Conservation (phyloP, 331 rosid species). For the Acacia pycnantha region DNA sequence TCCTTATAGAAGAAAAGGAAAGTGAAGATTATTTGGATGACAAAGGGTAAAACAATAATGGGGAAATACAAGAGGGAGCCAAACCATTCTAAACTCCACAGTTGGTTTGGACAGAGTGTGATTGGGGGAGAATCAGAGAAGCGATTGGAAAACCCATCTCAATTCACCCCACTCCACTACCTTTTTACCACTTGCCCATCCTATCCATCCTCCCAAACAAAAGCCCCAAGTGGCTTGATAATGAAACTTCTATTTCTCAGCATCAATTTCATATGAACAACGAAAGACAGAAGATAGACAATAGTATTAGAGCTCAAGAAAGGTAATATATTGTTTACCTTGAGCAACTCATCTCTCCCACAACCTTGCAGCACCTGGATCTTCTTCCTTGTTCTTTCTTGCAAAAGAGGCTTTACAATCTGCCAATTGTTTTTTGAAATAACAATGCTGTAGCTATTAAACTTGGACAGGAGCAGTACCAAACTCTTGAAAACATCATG, state of each 20-base stretch:
- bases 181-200: neutral
- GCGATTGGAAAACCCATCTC: neutral
- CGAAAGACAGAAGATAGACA: neutral
- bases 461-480: slow-evolving; percentile 8
- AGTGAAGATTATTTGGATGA: neutral
- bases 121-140: neutral
- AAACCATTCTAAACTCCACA: neutral
- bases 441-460: neutral
- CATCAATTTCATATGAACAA: neutral
- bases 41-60: neutral
- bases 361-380: slow-evolving; percentile 86
- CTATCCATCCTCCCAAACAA: neutral
- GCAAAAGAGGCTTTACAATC: slow-evolving; percentile 96
- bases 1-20: neutral
- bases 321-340: slow-evolving; percentile 43
- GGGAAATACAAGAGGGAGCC: neutral
- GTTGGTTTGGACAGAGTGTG: neutral
- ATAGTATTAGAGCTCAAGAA: neutral
- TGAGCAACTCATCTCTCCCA: slow-evolving; percentile 88
- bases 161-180: neutral
- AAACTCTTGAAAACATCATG: neutral
- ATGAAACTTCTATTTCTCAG: neutral
- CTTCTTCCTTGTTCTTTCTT: slow-evolving; percentile 94
- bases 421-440: slow-evolving; percentile 31
- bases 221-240: neutral